Percentiles rank a stretch among this genome's conserved stretches.
phyloP scores from a whole-genome alignment of 1,139 yeast genomes.

The Hyphopichia fennica region DNA sequence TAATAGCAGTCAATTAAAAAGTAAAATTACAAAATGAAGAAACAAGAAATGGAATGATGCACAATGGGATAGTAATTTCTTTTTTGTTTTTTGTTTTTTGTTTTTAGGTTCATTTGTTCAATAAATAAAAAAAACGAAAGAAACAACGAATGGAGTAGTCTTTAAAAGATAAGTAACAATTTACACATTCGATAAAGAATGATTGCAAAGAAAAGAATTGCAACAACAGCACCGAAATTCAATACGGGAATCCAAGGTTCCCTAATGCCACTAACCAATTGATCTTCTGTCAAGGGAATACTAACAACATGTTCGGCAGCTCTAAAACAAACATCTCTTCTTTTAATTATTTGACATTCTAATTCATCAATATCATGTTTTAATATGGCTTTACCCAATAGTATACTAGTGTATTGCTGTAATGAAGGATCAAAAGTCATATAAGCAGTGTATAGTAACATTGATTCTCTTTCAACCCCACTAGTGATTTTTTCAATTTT shows the following conservation, averaged over 20 bases:
- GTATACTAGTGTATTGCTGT: conserved; percentile 36
- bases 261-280: conserved; percentile 15
- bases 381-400: conserved; percentile 45
- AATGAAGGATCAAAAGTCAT: conserved; percentile 35
- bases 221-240: conserved; percentile 18
- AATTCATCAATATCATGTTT: conserved; percentile 30
- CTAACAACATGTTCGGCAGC: conserved; percentile 47
- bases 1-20: no score
- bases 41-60: no score
- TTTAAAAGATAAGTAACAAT: conserved; percentile 7
- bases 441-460: conserved; percentile 29
- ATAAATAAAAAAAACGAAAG: no score
- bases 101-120: no score
- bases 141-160: no score
- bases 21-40: no score
- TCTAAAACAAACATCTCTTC: conserved; percentile 42
- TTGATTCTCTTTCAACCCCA: conserved; percentile 37
- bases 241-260: conserved; percentile 22
- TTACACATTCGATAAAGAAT: conserved; percentile 26
- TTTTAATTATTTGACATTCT: conserved; percentile 35
- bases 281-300: conserved; percentile 41
- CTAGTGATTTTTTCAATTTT: conserved; percentile 39
- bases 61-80: no score
- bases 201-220: conserved; percentile 19
- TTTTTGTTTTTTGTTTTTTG: no score